Base-by-base conservation (phyloP, 2,329 filamentous ascomycete species). In the Aschersonia sp. region DNA sequence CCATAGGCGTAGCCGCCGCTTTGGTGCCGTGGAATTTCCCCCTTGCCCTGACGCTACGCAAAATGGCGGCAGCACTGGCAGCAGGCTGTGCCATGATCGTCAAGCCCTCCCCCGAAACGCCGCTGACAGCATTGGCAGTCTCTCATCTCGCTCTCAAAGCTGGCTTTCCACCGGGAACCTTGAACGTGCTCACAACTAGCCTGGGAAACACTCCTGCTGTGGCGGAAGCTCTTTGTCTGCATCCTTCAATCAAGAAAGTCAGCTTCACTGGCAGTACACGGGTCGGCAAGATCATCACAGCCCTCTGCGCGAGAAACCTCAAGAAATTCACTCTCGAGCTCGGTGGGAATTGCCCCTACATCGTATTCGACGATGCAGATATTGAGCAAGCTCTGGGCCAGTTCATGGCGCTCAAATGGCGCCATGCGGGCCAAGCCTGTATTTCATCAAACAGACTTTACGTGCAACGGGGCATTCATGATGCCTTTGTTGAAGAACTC, bases 51-150 rank as follows among this genome's bases (percentile, higher is more conserved):
- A 62, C 71, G 6, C 61, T 70, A 29, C 57, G 70, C 14, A 73
- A 73, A 50, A 62, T 66, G 7, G 66, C 62, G 2, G 66, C 77
- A 0, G 78, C 77, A 1, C 66, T 87, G 31, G 84, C 83, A 30
- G 83, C 83, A 10, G 84, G 83, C 22, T 87, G 83, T 60, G 85
- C 82, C 1, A 85, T 89, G 77, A 70, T 89, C 12, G 70, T 77
- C 12, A 87, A 87, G 64, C 80, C 83, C 2, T 81, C 77, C 4
- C 82, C 82, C 0, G 82, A 87, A 60, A 87, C 84, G 2, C 85
- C 84, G 0, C 75, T 86, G 56, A 85, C 83, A 30, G 76, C 80
- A 1, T 75, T 86, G 32, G 79, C 81, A 0, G 65, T 88, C 8
- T 82, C 80, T 0, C 74, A 81, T 54, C 73, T 89, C 22, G 81